A percentile compares a stretch with the other conserved stretches of the same genome.
phyloP scores from a whole-genome alignment of 495 filamentous ascomycete genomes.

The Aspergillus funiculosus region DNA sequence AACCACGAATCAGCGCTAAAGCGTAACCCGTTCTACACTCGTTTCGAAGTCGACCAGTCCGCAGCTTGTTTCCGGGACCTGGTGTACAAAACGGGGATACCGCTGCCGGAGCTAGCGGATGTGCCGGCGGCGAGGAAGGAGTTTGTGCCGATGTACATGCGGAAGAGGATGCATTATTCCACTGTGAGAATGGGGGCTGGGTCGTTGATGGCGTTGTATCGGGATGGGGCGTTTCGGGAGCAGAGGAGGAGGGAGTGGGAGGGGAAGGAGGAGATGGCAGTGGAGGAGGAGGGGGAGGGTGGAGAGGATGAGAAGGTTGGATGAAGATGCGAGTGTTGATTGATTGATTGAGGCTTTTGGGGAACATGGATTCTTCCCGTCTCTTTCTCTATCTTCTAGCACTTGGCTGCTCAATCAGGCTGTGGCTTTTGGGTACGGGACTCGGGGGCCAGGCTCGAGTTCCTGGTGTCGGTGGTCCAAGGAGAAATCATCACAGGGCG shows the following conservation, averaged over 20 bases:
- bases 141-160: conserved; percentile 12
- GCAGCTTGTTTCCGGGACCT: conserved; percentile 26
- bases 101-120: conserved; percentile 30
- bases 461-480: too few relatives aligned
- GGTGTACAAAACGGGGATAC: conserved; percentile 18
- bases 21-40: conserved; percentile 29
- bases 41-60: conserved; percentile 17
- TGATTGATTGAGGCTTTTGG: too few relatives aligned
- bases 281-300: not conserved
- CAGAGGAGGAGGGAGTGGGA: not conserved
- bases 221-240: conserved; percentile 12
- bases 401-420: too few relatives aligned
- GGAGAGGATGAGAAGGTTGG: not conserved
- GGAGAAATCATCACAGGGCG: too few relatives aligned
- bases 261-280: not conserved
- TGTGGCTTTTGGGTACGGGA: too few relatives aligned
- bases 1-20: conserved; percentile 24
- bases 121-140: conserved; percentile 22
- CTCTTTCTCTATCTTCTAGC: too few relatives aligned
- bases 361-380: too few relatives aligned
- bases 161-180: conserved; percentile 14
- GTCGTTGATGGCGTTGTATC: conserved; percentile 29
- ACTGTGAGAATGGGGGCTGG: conserved; percentile 18
- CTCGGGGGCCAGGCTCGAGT: too few relatives aligned
- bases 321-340: not conserved